Conservation (phyloP, 2,329 filamentous ascomycete genomes). For the Dactylellina parvicollis region DNA sequence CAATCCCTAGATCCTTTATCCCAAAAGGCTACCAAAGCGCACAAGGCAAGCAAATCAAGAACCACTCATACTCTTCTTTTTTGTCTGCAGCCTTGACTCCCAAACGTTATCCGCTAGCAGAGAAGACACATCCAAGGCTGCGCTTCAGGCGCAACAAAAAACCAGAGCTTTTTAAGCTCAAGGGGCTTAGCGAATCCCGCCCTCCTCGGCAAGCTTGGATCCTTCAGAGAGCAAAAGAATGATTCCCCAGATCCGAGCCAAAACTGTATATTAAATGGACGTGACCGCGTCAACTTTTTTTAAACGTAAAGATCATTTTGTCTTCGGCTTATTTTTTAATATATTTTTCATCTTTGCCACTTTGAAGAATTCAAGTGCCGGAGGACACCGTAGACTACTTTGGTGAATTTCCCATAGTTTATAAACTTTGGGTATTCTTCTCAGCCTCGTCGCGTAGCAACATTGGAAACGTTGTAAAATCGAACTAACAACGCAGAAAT, state of each 20-base stretch:
- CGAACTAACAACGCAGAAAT: not conserved
- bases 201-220: conserved; percentile 16
- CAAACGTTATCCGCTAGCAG: not conserved
- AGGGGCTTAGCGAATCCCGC: conserved; percentile 29
- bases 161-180: not conserved
- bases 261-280: conserved; percentile 7
- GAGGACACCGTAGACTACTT: conserved; percentile 3
- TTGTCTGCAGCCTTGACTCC: conserved; percentile 23
- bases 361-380: not conserved
- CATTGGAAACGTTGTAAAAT: conserved; percentile 5
- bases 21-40: conserved; percentile 35
- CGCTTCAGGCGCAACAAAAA: conserved; percentile 21
- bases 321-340: not conserved
- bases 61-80: conserved; percentile 25
- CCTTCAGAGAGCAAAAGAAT: conserved; percentile 29
- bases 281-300: conserved; percentile 9
- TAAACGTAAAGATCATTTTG: not conserved
- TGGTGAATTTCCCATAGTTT: not conserved
- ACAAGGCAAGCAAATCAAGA: conserved; percentile 8
- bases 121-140: conserved; percentile 21
- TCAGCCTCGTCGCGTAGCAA: not conserved
- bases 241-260: not conserved
- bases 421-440: not conserved
- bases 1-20: conserved; percentile 4
- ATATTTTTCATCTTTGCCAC: conserved; percentile 1